These are phyloP conservation scores for Prinsepia uniflora DNA, from an alignment of 306 rosid genomes.

Conservation along the genomic window DNA sequence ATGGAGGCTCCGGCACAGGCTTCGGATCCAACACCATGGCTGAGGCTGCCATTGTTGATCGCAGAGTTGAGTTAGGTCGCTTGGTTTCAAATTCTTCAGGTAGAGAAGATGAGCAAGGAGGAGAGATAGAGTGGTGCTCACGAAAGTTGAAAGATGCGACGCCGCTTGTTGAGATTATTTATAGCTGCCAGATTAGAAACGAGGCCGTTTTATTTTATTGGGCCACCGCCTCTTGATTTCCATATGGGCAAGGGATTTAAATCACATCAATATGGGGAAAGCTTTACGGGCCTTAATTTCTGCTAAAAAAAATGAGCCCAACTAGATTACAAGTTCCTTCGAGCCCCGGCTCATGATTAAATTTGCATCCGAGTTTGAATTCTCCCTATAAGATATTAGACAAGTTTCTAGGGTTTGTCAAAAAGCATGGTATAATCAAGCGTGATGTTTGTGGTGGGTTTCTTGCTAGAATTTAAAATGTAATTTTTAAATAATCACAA, in stretches of 20 bases:
- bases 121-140: constrained; percentile 19
- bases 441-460: no score
- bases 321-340: neutral
- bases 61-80: neutral
- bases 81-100: neutral
- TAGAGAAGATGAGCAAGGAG: neutral
- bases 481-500: no score
- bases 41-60: constrained; percentile 59
- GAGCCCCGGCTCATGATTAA: no score
- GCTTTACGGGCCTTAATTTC: no score
- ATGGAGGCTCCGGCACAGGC: constrained; percentile 61
- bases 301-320: neutral
- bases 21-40: constrained; percentile 76
- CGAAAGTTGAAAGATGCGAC: neutral
- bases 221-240: neutral
- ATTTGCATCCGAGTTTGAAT: no score
- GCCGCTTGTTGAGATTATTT: neutral
- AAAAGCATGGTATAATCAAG: no score
- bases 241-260: neutral
- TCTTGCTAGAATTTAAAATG: no score
- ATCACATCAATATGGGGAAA: neutral
- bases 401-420: no score
- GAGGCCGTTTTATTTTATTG: neutral
- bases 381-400: no score
- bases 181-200: neutral